Evolutionary conservation across 2,329 filamentous ascomycete species (phyloP), one percentile per base, ranked within the genome.

Genomic region (Diaporthe vaccinii): DNA sequence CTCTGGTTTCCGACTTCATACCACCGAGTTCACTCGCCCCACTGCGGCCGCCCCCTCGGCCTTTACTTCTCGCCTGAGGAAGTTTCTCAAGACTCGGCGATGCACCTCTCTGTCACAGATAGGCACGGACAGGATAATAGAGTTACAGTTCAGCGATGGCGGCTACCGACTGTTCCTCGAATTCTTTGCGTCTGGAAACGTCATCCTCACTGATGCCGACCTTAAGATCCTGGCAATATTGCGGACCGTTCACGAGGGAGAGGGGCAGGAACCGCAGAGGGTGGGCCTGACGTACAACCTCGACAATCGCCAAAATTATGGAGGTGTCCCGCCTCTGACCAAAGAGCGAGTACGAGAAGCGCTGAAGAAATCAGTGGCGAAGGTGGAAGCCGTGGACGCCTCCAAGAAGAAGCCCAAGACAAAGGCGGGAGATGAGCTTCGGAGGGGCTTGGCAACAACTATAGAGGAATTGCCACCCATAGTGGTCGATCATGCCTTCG

Each of bases 131-230:
- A 91, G 97, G 72, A 94, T 99, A 76, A 93, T 99, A 72, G 95
- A 98, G 82, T 92, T 99, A 72, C 90, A 94, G 80, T 98, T 99
- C 82, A 97, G 94, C 79, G 95, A 98, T 86, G 97, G 97, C 15
- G 89, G 93, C 79, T 98, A 97, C 82, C 90, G 93, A 57, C 84
- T 99, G 31, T 98, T 95, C 82, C 87, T 99, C 39, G 97, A 99
- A 85, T 99, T 99, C 86, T 99, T 98, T 82, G 96, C 97, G 83
- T 94, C 94, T 71, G 97, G 97, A 61, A 99, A 99, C 82, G 93
- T 99, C 76, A 95, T 99, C 76, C 88, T 99, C 72, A 98, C 97
- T 3, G 95, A 98, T 82, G 90, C 89, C 69, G 93, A 97, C 34
- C 87, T 96, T 71, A 97, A 93, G 77, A 96, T 98, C 73, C 83